A percentile compares a stretch with the other conserved stretches of the same genome.
These are phyloP conservation scores for Zoysia japonica DNA, from an alignment of 176 grass and related monocot genomes.

Conservation along the genomic window DNA sequence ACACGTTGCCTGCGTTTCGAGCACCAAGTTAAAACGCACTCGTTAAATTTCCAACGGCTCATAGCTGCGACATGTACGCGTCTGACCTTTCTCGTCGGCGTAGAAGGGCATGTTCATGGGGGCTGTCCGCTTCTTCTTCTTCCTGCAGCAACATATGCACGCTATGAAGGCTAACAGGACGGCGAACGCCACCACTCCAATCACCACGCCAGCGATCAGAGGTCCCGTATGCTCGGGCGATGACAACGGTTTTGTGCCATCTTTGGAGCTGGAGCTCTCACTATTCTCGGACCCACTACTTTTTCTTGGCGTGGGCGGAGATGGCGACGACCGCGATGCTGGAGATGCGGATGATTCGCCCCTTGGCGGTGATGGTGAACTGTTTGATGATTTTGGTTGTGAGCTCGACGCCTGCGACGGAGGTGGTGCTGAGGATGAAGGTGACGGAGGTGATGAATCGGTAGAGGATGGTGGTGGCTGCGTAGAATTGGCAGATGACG, in stretches of 20 bases:
- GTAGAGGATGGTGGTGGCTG: not conserved
- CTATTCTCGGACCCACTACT: not conserved
- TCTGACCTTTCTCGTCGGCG: slow-evolving; percentile 40
- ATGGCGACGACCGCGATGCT: not conserved
- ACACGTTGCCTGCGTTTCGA: slow-evolving; percentile 33
- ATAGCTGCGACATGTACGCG: no score
- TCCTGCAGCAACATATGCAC: slow-evolving; percentile 37
- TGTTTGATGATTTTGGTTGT: no score
- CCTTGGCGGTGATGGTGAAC: not conserved
- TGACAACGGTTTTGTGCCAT: not conserved
- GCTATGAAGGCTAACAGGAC: slow-evolving; percentile 1
- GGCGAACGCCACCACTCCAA: slow-evolving; percentile 27
- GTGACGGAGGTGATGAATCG: slow-evolving; percentile 2
- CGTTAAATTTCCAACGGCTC: no score
- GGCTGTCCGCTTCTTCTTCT: slow-evolving; percentile 33
- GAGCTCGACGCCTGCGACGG: not conserved
- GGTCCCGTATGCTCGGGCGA: not conserved
- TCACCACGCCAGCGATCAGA: slow-evolving; percentile 10
- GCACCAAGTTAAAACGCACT: no score
- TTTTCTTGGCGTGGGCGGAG: not conserved
- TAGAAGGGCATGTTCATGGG: slow-evolving; percentile 40
- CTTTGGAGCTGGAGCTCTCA: not conserved
- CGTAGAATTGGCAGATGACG: not conserved
- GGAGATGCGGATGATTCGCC: not conserved
- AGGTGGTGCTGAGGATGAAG: not conserved